Conservation (phyloP, 2,329 filamentous ascomycete genomes). For the Colletotrichum zoysiae region DNA sequence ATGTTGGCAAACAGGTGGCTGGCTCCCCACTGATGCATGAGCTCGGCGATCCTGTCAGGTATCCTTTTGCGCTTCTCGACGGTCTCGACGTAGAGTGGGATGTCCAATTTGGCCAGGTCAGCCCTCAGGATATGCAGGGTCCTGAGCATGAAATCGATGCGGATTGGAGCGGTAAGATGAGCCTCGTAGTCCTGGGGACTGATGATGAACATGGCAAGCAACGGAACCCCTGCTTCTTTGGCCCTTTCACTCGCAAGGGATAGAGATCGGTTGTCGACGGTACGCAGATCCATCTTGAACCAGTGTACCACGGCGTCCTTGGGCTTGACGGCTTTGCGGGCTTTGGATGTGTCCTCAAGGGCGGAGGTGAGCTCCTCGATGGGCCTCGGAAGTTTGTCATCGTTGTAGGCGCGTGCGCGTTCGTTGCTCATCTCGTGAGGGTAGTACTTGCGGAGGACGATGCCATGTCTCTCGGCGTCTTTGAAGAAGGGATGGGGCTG, state of each 20-base stretch:
- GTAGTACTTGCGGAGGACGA: slow-evolving; percentile 82
- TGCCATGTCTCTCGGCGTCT: slow-evolving; percentile 66
- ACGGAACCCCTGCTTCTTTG: slow-evolving; percentile 74
- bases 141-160: slow-evolving; percentile 85
- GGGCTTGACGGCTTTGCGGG: slow-evolving; percentile 64
- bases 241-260: slow-evolving; percentile 75
- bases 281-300: slow-evolving; percentile 88
- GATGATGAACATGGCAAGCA: slow-evolving; percentile 83
- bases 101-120: slow-evolving; percentile 77
- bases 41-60: slow-evolving; percentile 70
- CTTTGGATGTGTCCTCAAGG: slow-evolving; percentile 69
- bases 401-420: slow-evolving; percentile 79
- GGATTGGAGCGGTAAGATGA: slow-evolving; percentile 77
- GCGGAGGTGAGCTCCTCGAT: slow-evolving; percentile 75
- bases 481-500: slow-evolving; percentile 61
- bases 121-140: slow-evolving; percentile 73
- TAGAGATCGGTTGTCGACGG: slow-evolving; percentile 79
- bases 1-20: slow-evolving; percentile 85
- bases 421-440: slow-evolving; percentile 87
- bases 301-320: slow-evolving; percentile 83
- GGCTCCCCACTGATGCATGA: slow-evolving; percentile 79
- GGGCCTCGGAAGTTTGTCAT: slow-evolving; percentile 77
- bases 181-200: slow-evolving; percentile 89
- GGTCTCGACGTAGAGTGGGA: slow-evolving; percentile 83
- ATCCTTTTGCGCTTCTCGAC: slow-evolving; percentile 75